Percentiles rank a stretch among this genome's conserved stretches.
These are phyloP conservation scores for Paraphaeosphaeria sporulosa DNA, from an alignment of 2,329 filamentous ascomycete species.

Conservation along the genomic window DNA sequence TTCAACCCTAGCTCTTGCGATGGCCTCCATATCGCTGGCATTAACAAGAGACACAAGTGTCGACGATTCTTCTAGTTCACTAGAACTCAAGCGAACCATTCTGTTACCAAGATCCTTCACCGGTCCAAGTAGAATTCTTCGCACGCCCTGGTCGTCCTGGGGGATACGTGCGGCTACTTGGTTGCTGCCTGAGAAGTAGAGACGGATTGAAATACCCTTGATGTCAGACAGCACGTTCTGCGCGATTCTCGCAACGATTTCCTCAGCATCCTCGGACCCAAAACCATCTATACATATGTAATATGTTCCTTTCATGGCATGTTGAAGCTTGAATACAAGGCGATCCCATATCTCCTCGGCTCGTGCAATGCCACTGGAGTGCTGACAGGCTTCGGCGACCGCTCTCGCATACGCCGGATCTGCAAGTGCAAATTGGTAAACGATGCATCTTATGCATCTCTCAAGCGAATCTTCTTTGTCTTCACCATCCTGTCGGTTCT, in stretches of 20 bases:
- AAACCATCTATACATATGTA: slow-evolving; percentile 25
- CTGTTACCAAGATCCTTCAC: neutral
- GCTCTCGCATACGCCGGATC: slow-evolving; percentile 20
- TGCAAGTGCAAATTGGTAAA: slow-evolving; percentile 21
- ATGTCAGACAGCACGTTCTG: neutral
- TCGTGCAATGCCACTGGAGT: slow-evolving; percentile 11
- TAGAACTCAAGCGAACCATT: neutral
- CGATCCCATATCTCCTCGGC: slow-evolving; percentile 18
- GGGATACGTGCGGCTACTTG: neutral
- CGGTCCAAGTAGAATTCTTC: slow-evolving; percentile 4
- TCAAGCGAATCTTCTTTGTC: slow-evolving; percentile 24
- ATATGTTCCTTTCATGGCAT: slow-evolving; percentile 22
- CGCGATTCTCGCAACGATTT: neutral
- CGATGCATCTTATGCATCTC: slow-evolving; percentile 22
- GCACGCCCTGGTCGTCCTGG: neutral
- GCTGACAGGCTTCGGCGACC: slow-evolving; percentile 17
- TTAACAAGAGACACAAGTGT: slow-evolving; percentile 8
- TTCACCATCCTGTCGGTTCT: slow-evolving; percentile 13
- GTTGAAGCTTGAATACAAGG: slow-evolving; percentile 9
- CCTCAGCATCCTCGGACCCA: slow-evolving; percentile 2
- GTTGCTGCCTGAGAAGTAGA: slow-evolving; percentile 9
- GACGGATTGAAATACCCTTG: neutral
- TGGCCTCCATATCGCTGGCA: slow-evolving; percentile 14
- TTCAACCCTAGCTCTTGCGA: slow-evolving; percentile 15
- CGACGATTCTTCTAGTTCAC: neutral